phyloP scores from a whole-genome alignment of 73 alveolate genomes.

The Paramecium biaurelia region DNA sequence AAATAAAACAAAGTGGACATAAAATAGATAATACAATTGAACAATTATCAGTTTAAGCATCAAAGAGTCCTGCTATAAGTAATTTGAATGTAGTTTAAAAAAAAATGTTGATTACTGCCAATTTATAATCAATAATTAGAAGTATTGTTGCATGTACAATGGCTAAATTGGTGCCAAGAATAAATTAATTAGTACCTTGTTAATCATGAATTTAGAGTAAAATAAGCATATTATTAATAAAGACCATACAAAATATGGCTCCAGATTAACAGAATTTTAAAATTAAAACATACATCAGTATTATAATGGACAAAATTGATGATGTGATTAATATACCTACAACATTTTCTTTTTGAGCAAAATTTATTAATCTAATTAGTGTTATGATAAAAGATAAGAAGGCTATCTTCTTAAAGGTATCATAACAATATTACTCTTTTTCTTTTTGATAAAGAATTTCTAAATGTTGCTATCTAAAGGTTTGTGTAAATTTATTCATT shows the following conservation, averaged over 20 bases:
- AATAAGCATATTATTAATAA: not conserved
- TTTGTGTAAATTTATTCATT: conserved; percentile 8
- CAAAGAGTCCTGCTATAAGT: conserved; percentile 5
- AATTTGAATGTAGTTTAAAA: not conserved
- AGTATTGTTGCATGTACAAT: not conserved
- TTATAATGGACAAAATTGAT: not conserved
- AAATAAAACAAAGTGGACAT: not conserved
- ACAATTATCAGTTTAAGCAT: not conserved
- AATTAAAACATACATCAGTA: not conserved
- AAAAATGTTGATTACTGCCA: not conserved
- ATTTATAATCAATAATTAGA: not conserved
- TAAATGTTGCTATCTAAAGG: not conserved
- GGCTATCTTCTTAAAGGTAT: not conserved
- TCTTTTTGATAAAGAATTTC: not conserved
- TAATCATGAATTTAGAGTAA: not conserved
- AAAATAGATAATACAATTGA: not conserved
- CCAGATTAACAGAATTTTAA: not conserved
- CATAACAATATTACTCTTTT: not conserved
- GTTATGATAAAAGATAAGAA: not conserved
- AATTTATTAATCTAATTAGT: not conserved
- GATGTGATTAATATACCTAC: not conserved
- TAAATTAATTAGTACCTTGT: not conserved
- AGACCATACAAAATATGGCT: not conserved
- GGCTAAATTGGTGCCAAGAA: not conserved
- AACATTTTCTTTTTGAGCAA: not conserved